Percentiles rank a stretch among this genome's conserved stretches.
These are phyloP conservation scores for Brassica cretica DNA, from an alignment of 345 rosid species.

Conservation along the genomic window DNA sequence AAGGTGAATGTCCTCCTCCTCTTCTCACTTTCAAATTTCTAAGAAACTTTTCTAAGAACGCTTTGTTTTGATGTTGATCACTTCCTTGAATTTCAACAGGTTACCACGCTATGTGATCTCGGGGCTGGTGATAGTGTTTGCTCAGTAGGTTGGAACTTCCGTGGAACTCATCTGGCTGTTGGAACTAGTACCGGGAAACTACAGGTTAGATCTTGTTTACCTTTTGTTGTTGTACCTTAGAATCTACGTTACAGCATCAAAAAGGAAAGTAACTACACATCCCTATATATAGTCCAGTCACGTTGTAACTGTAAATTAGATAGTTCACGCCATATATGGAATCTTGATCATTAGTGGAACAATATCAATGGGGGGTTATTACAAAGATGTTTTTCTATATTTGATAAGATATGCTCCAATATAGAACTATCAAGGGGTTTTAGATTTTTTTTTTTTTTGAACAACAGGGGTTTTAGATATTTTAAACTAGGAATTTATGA, in stretches of 20 bases:
- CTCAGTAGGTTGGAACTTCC: slow-evolving; percentile 95
- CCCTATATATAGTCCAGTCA: background rate
- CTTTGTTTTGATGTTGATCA: slow-evolving; percentile 1
- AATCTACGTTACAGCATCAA: background rate
- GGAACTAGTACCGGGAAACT: slow-evolving; percentile 90
- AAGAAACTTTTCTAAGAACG: background rate
- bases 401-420: slow-evolving; percentile 10
- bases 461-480: background rate
- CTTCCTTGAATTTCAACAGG: slow-evolving; percentile 45
- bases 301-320: background rate
- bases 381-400: background rate
- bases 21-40: background rate
- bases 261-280: background rate
- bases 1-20: slow-evolving; percentile 54
- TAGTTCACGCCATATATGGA: background rate
- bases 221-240: background rate
- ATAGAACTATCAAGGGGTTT: background rate
- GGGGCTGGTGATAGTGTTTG: slow-evolving; percentile 87
- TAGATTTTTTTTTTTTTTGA: background rate
- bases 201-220: slow-evolving; percentile 55
- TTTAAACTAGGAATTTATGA: background rate
- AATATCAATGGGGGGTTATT: slow-evolving; percentile 1
- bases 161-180: slow-evolving; percentile 82
- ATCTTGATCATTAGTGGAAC: slow-evolving; percentile 9
- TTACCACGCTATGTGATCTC: slow-evolving; percentile 89